Conservation (phyloP, 306 rosid species). For the Leucaena leucocephala region DNA sequence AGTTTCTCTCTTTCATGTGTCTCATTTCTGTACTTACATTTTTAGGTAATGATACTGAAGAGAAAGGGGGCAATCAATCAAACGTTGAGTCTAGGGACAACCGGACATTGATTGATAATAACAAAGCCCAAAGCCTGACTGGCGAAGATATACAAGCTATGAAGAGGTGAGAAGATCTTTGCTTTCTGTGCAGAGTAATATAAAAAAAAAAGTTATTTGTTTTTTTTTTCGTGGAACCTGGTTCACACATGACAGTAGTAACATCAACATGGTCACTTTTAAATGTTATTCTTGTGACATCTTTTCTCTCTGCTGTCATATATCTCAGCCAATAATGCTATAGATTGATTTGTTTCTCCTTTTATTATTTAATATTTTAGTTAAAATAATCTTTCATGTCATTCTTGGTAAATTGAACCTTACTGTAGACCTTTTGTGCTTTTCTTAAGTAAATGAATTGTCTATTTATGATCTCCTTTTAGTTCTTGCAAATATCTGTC, state of each 20-base stretch:
- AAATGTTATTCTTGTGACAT: not conserved
- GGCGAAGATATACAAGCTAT: slow-evolving; percentile 83
- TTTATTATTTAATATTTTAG: not conserved
- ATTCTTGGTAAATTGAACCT: slow-evolving; percentile 4
- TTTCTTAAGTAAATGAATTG: not conserved
- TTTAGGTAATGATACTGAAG: slow-evolving; percentile 49
- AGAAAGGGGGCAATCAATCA: slow-evolving; percentile 41
- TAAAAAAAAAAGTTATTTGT: not conserved
- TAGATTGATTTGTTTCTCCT: not conserved
- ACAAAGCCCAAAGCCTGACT: slow-evolving; percentile 79
- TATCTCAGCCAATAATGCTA: not conserved
- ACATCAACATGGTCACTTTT: not conserved
- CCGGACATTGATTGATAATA: slow-evolving; percentile 73
- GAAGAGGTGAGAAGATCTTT: slow-evolving; percentile 59
- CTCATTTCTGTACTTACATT: slow-evolving; percentile 10
- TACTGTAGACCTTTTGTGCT: not conserved
- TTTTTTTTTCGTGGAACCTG: not conserved
- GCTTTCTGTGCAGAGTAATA: not conserved
- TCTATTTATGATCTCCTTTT: not conserved
- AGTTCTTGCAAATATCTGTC: not conserved
- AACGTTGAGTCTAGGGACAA: slow-evolving; percentile 69
- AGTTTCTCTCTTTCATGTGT: not conserved
- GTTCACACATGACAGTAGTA: not conserved
- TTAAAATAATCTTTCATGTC: not conserved
- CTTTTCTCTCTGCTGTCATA: not conserved